Conservation (phyloP, 1,284 basidiomycete genomes). For the Schizopora paradoxa region DNA sequence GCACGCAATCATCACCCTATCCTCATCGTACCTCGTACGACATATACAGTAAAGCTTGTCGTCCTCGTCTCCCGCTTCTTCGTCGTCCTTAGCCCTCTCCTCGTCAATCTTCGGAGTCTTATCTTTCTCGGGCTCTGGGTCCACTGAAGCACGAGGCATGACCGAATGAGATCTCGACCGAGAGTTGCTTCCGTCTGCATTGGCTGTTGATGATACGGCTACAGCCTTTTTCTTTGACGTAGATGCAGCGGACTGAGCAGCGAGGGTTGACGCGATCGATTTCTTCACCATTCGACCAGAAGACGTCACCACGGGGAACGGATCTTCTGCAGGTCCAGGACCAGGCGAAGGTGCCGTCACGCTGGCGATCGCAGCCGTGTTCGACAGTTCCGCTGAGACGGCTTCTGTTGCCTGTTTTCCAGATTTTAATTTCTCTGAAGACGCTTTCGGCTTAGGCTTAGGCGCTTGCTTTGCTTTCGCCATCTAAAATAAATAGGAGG, state of each 20-base stretch:
- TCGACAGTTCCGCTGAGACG: background rate
- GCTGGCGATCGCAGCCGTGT: background rate
- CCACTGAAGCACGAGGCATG: slow-evolving; percentile 46
- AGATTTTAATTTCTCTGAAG: slow-evolving; percentile 7
- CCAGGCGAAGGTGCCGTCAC: background rate
- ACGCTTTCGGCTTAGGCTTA: slow-evolving; percentile 25
- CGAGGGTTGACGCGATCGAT: slow-evolving; percentile 22
- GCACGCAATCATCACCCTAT: slow-evolving; percentile 84
- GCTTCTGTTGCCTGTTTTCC: slow-evolving; percentile 7
- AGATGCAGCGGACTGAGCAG: slow-evolving; percentile 18
- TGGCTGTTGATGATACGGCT: slow-evolving; percentile 26
- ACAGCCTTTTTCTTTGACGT: slow-evolving; percentile 28
- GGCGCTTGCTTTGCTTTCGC: slow-evolving; percentile 27
- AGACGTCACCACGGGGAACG: slow-evolving; percentile 15
- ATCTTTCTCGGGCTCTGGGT: slow-evolving; percentile 31
- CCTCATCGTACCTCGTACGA: slow-evolving; percentile 76
- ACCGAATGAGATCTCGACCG: slow-evolving; percentile 66
- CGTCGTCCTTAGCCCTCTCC: slow-evolving; percentile 31
- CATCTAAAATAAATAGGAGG: background rate
- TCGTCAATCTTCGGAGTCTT: slow-evolving; percentile 32
- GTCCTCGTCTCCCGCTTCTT: slow-evolving; percentile 56
- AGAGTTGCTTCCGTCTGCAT: slow-evolving; percentile 22
- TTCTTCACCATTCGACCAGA: slow-evolving; percentile 17
- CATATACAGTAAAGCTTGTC: slow-evolving; percentile 82
- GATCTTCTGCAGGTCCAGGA: slow-evolving; percentile 5